phyloP scores from a whole-genome alignment of 2,329 filamentous ascomycete species.

The Claviceps sp. region DNA sequence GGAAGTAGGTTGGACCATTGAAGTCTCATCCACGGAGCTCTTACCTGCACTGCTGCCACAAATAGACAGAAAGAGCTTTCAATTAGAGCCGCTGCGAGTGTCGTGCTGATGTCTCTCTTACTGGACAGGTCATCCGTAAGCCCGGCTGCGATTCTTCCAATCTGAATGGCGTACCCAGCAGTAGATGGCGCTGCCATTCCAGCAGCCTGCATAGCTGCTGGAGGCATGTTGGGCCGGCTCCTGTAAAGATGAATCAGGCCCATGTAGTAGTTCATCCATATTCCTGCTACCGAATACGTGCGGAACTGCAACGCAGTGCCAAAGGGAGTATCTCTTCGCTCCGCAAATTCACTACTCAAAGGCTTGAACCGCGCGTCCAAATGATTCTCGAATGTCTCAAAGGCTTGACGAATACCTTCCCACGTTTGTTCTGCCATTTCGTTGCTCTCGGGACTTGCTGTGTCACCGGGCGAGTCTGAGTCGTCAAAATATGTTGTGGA shows the following conservation, averaged over 20 bases:
- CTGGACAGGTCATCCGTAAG: slow-evolving; percentile 41
- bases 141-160: slow-evolving; percentile 72
- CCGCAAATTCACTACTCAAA: slow-evolving; percentile 53
- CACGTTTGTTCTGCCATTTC: slow-evolving; percentile 66
- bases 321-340: slow-evolving; percentile 56
- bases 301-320: slow-evolving; percentile 70
- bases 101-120: slow-evolving; percentile 53
- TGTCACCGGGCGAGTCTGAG: slow-evolving; percentile 32
- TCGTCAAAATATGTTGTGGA: slow-evolving; percentile 30
- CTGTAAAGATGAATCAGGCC: slow-evolving; percentile 71
- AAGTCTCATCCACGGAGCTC: neutral
- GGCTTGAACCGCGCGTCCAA: slow-evolving; percentile 68
- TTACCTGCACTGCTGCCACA: slow-evolving; percentile 65
- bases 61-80: slow-evolving; percentile 76
- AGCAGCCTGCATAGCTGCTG: slow-evolving; percentile 76
- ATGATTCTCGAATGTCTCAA: slow-evolving; percentile 50
- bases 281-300: slow-evolving; percentile 72
- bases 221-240: slow-evolving; percentile 79
- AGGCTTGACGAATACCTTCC: slow-evolving; percentile 58
- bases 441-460: slow-evolving; percentile 50
- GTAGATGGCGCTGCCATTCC: slow-evolving; percentile 65
- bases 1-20: neutral
- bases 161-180: slow-evolving; percentile 52
- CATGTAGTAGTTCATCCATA: slow-evolving; percentile 84
- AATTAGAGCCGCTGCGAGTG: slow-evolving; percentile 67